phyloP scores from a whole-genome alignment of 78 protist species.

The Corallochytrium limacisporum region DNA sequence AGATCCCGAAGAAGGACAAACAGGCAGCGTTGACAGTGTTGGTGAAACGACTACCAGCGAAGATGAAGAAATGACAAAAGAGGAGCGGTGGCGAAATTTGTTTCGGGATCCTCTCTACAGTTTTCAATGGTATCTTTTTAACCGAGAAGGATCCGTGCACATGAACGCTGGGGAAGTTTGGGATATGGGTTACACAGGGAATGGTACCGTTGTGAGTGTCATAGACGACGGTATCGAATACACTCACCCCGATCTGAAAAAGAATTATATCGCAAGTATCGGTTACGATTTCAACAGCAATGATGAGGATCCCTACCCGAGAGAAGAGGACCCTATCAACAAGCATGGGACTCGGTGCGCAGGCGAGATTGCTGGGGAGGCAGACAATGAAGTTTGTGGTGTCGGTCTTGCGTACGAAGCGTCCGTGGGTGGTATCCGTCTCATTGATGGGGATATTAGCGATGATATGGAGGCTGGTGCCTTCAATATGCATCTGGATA shows the following conservation, averaged over 20 bases:
- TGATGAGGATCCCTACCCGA: constrained; percentile 7
- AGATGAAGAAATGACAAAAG: no score
- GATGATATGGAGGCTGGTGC: constrained; percentile 12
- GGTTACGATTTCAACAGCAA: background rate
- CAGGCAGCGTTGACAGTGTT: no score
- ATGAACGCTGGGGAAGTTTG: no score
- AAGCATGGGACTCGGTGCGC: constrained; percentile 25
- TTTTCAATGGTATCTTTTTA: no score
- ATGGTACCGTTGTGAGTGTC: constrained; percentile 3
- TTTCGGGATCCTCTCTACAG: no score
- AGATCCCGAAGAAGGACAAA: no score
- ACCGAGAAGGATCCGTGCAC: no score
- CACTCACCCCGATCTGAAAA: constrained; percentile 6
- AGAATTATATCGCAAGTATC: background rate
- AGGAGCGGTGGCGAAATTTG: no score
- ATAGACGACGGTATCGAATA: constrained; percentile 26
- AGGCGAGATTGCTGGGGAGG: constrained; percentile 20
- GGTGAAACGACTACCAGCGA: no score
- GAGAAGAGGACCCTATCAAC: constrained; percentile 3
- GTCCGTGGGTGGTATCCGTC: constrained; percentile 10
- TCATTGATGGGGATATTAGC: constrained; percentile 11
- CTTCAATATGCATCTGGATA: background rate
- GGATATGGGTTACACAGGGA: no score
- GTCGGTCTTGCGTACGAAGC: constrained; percentile 20
- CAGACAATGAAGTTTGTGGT: constrained; percentile 9